These are phyloP conservation scores for Yamadazyma membranifaciens DNA, from an alignment of 1,139 yeast species.

Conservation along the genomic window DNA sequence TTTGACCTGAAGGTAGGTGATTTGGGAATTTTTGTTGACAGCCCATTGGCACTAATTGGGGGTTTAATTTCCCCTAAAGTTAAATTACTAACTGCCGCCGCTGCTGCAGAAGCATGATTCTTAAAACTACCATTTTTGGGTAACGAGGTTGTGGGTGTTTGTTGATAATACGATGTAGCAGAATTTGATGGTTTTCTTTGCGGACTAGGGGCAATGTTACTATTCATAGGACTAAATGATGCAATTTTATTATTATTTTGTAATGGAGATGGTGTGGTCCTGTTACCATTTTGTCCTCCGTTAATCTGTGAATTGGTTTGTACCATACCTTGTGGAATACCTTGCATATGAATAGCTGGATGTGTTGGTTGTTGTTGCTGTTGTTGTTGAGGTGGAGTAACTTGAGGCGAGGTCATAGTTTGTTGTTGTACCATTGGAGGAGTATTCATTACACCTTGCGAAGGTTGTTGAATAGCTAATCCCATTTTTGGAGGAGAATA, in stretches of 20 bases:
- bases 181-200: slow-evolving; percentile 8
- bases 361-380: neutral
- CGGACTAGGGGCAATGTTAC: slow-evolving; percentile 2
- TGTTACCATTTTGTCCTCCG: slow-evolving; percentile 1
- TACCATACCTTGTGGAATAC: neutral
- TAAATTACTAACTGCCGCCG: slow-evolving; percentile 13
- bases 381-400: slow-evolving; percentile 3
- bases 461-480: slow-evolving; percentile 5
- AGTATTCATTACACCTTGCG: slow-evolving; percentile 1
- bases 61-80: slow-evolving; percentile 6
- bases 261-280: slow-evolving; percentile 3
- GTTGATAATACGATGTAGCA: slow-evolving; percentile 7
- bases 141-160: slow-evolving; percentile 4
- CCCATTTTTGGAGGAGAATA: slow-evolving; percentile 14
- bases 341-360: no score
- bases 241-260: slow-evolving; percentile 5
- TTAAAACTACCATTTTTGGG: slow-evolving; percentile 1
- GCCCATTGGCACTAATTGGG: neutral
- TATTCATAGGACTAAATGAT: slow-evolving; percentile 1
- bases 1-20: slow-evolving; percentile 1
- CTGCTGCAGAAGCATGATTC: slow-evolving; percentile 13
- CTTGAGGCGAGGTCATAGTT: slow-evolving; percentile 1
- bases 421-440: neutral
- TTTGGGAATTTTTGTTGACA: neutral
- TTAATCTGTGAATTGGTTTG: neutral